phyloP scores from a whole-genome alignment of 2,329 filamentous ascomycete genomes.

The Talaromyces albobiverticillius region DNA sequence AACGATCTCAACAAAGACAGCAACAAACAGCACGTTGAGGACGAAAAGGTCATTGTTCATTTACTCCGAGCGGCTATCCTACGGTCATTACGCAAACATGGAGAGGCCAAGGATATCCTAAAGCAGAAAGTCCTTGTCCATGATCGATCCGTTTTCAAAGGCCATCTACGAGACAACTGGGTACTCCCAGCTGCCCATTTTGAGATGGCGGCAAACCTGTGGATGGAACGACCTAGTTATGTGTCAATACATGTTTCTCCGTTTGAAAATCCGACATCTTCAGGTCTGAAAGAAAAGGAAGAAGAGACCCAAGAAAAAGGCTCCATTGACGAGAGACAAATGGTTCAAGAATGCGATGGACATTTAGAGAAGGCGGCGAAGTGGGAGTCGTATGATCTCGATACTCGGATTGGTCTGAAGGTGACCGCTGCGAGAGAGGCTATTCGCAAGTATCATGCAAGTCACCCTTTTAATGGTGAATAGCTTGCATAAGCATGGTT shows the following conservation, averaged over 20 bases:
- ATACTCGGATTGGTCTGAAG: slow-evolving; percentile 54
- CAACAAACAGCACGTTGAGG: slow-evolving; percentile 48
- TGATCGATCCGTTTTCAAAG: slow-evolving; percentile 53
- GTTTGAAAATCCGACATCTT: neutral
- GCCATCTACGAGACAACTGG: slow-evolving; percentile 51
- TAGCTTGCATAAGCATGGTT: neutral
- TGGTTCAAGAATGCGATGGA: slow-evolving; percentile 52
- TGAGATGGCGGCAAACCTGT: slow-evolving; percentile 78
- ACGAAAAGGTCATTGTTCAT: slow-evolving; percentile 63
- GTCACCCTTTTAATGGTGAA: slow-evolving; percentile 19
- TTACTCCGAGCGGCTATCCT: slow-evolving; percentile 66
- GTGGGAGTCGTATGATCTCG: slow-evolving; percentile 62
- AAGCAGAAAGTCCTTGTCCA: slow-evolving; percentile 61
- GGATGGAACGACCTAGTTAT: slow-evolving; percentile 60
- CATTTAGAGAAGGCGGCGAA: slow-evolving; percentile 57
- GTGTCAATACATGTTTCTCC: slow-evolving; percentile 28
- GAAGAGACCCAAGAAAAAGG: slow-evolving; percentile 16
- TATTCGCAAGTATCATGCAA: slow-evolving; percentile 41
- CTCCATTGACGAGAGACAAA: slow-evolving; percentile 30
- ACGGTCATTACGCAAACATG: slow-evolving; percentile 60
- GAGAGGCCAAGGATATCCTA: slow-evolving; percentile 65
- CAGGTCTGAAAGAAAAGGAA: slow-evolving; percentile 27
- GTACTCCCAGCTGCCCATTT: slow-evolving; percentile 76
- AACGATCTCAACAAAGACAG: slow-evolving; percentile 57
- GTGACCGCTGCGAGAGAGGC: slow-evolving; percentile 47